Evolutionary conservation across 2,329 filamentous ascomycete species (phyloP).

Genomic region (Fonsecaea erecta): DNA sequence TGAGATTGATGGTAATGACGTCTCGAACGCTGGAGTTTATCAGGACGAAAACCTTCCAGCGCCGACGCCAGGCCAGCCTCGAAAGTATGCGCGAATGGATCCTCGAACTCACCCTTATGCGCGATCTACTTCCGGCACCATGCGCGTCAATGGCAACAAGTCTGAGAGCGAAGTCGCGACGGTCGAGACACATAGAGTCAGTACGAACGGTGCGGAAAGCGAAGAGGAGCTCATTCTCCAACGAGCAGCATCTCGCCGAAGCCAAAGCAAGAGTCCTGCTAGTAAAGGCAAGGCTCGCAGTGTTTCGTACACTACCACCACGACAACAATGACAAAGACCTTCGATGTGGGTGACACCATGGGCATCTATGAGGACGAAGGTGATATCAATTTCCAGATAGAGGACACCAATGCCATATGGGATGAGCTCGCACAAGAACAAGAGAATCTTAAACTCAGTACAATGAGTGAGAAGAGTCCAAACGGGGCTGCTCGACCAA

Average conservation of each 20-base stretch:
- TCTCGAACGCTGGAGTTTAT: constrained; percentile 56
- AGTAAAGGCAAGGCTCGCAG: constrained; percentile 40
- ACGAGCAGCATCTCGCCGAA: constrained; percentile 66
- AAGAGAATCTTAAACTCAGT: constrained; percentile 36
- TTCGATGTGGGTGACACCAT: constrained; percentile 35
- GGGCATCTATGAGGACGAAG: constrained; percentile 39
- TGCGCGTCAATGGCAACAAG: constrained; percentile 38
- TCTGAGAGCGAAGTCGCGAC: constrained; percentile 64
- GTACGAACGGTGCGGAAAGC: constrained; percentile 65
- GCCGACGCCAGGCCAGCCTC: constrained; percentile 91
- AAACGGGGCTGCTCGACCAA: constrained; percentile 21
- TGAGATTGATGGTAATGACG: constrained; percentile 84
- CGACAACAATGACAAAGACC: constrained; percentile 36
- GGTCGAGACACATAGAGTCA: constrained; percentile 61
- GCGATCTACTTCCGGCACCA: constrained; percentile 57
- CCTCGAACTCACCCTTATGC: constrained; percentile 74
- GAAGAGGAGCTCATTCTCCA: constrained; percentile 84
- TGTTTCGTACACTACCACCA: constrained; percentile 38
- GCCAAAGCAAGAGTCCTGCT: constrained; percentile 32
- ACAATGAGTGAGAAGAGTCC: constrained; percentile 28
- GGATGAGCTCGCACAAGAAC: constrained; percentile 38
- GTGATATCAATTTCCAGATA: constrained; percentile 29
- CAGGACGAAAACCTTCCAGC: constrained; percentile 92
- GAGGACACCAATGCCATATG: constrained; percentile 36
- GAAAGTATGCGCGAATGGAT: constrained; percentile 81